A percentile compares a stretch with the other conserved stretches of the same genome.
phyloP scores from a whole-genome alignment of 2,329 filamentous ascomycete species.

The Lasiodiplodia sp. region DNA sequence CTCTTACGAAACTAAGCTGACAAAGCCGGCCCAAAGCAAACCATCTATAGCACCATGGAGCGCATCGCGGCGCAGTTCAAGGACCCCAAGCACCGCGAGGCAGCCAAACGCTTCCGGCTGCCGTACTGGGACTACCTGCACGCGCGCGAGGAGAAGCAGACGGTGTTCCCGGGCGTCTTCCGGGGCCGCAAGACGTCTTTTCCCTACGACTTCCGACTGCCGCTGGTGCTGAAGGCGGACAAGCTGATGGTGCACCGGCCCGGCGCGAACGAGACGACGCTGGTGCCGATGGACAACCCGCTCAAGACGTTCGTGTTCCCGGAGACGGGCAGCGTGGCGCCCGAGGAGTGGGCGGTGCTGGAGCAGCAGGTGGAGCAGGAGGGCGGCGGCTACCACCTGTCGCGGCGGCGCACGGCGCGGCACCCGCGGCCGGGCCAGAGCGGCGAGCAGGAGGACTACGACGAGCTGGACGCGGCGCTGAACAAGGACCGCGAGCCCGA shows the following conservation, averaged over 20 bases:
- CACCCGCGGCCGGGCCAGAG: not conserved
- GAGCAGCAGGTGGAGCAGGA: not conserved
- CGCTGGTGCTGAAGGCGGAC: not conserved
- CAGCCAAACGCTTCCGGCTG: not conserved
- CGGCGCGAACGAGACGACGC: not conserved
- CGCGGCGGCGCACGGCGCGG: not conserved
- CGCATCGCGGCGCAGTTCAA: not conserved
- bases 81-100: not conserved
- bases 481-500: not conserved
- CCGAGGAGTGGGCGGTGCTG: not conserved
- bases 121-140: not conserved
- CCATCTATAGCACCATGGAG: not conserved
- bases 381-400: not conserved
- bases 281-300: not conserved
- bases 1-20: not conserved
- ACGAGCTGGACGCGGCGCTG: not conserved
- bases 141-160: not conserved
- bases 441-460: not conserved
- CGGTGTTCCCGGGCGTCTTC: not conserved
- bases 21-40: not conserved
- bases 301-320: not conserved
- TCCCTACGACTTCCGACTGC: not conserved
- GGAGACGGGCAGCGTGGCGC: not conserved
- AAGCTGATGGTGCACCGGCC: not conserved
- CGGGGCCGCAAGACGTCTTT: not conserved